phyloP scores from a whole-genome alignment of 192 early-diverging fungal genomes.

The Umbelopsis vinacea region DNA sequence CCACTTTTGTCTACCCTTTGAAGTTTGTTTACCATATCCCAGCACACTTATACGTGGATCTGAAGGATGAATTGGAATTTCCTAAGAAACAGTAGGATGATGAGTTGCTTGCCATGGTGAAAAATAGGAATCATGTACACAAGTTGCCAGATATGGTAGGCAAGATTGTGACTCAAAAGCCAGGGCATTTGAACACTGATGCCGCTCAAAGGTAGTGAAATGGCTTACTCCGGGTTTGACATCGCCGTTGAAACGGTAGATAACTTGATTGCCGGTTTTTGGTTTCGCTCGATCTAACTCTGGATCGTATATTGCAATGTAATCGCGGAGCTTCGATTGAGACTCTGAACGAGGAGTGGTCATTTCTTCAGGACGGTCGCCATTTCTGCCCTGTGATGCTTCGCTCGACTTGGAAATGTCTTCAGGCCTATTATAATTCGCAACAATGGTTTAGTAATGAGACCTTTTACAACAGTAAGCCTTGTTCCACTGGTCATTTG shows the following conservation, averaged over 20 bases:
- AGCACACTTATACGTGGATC: conserved; percentile 30
- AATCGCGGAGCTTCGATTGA: conserved; percentile 25
- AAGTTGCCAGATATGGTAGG: too few relatives aligned
- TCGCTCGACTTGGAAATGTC: conserved; percentile 18
- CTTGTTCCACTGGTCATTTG: background rate
- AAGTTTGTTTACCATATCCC: conserved; percentile 28
- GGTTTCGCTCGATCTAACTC: conserved; percentile 19
- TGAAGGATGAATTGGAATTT: conserved; percentile 15
- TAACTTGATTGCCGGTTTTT: conserved; percentile 11
- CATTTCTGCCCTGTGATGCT: background rate
- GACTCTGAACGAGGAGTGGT: background rate
- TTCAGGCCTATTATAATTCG: conserved; percentile 2
- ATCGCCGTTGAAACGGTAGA: conserved; percentile 28
- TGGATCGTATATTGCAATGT: conserved; percentile 30
- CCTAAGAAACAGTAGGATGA: background rate
- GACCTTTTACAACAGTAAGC: background rate
- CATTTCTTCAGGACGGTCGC: background rate
- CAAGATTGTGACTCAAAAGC: background rate
- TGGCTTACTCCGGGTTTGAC: conserved; percentile 22
- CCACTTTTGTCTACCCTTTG: conserved; percentile 28
- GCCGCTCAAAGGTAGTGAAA: background rate
- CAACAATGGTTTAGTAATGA: background rate
- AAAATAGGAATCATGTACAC: too few relatives aligned
- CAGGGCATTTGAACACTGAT: background rate
- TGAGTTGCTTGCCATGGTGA: background rate